Percentiles rank a stretch among this genome's conserved stretches.
phyloP scores from a whole-genome alignment of 208 protist genomes.

The Trypanosomatidae sp. region DNA sequence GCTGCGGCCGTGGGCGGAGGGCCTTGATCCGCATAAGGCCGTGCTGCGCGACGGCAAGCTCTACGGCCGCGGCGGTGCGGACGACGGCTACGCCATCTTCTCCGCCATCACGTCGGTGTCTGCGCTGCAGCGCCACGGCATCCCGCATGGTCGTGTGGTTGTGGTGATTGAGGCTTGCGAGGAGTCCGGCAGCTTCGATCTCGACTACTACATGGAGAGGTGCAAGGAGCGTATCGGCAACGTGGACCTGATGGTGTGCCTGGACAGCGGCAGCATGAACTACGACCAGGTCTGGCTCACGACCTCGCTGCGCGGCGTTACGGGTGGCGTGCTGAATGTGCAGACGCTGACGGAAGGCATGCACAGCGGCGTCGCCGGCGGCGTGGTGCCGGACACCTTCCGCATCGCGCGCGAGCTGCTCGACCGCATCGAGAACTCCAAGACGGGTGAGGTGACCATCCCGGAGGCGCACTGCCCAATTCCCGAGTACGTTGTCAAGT shows the following conservation, averaged over 20 bases:
- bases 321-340: constrained; percentile 86
- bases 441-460: constrained; percentile 89
- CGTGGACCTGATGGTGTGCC: constrained; percentile 92
- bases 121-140: constrained; percentile 73
- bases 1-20: constrained; percentile 90
- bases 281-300: constrained; percentile 98
- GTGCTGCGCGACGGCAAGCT: constrained; percentile 88
- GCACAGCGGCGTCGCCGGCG: constrained; percentile 92
- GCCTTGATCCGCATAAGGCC: constrained; percentile 84
- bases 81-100: constrained; percentile 93
- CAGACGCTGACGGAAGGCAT: constrained; percentile 86
- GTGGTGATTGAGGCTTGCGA: constrained; percentile 92
- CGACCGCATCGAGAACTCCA: constrained; percentile 88
- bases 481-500: constrained; percentile 59
- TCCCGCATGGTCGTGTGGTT: constrained; percentile 81
- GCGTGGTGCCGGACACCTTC: constrained; percentile 95
- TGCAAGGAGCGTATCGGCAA: constrained; percentile 71
- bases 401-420: constrained; percentile 90
- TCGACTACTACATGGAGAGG: constrained; percentile 84
- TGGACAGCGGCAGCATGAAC: constrained; percentile 93
- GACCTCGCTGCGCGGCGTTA: constrained; percentile 92
- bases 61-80: constrained; percentile 91
- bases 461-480: constrained; percentile 89
- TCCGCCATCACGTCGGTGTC: constrained; percentile 71
- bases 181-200: constrained; percentile 88